These are phyloP conservation scores for Bocquillonia castaneifolia DNA, from an alignment of 441 rosid genomes.

Conservation along the genomic window DNA sequence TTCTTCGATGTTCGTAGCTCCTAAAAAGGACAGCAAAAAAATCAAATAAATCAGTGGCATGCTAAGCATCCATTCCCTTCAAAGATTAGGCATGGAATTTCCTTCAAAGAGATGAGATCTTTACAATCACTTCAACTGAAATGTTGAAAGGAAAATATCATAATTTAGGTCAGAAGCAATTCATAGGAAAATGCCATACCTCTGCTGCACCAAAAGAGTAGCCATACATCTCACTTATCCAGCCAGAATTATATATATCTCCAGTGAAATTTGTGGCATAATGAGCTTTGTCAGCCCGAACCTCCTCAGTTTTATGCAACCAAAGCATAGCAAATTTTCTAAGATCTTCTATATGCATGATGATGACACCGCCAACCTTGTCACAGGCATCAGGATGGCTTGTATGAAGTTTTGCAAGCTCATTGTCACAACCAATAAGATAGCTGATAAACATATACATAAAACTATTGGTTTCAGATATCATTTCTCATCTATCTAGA, in stretches of 20 bases:
- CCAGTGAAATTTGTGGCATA: slow-evolving; percentile 86
- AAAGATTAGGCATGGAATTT: background rate
- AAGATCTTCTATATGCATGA: slow-evolving; percentile 97
- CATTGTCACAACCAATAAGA: slow-evolving; percentile 94
- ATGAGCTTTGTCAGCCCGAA: slow-evolving; percentile 92
- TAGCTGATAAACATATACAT: slow-evolving; percentile 46
- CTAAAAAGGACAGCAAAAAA: background rate
- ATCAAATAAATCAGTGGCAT: background rate
- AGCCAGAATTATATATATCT: slow-evolving; percentile 83
- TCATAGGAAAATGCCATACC: slow-evolving; percentile 37
- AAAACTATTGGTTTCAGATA: slow-evolving; percentile 3
- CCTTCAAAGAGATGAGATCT: slow-evolving; percentile 5
- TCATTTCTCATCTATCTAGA: background rate
- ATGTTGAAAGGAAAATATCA: background rate
- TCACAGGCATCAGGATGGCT: slow-evolving; percentile 90
- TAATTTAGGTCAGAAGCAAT: background rate
- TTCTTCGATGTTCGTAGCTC: background rate
- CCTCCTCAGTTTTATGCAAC: slow-evolving; percentile 97
- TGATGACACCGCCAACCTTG: slow-evolving; percentile 96
- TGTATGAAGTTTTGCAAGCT: slow-evolving; percentile 87
- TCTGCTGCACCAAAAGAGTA: slow-evolving; percentile 98
- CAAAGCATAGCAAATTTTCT: slow-evolving; percentile 75
- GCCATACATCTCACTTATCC: slow-evolving; percentile 99
- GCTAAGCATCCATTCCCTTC: background rate
- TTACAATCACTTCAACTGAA: background rate